These are phyloP conservation scores for Candida corydali DNA, from an alignment of 805 yeast species.

Conservation along the genomic window DNA sequence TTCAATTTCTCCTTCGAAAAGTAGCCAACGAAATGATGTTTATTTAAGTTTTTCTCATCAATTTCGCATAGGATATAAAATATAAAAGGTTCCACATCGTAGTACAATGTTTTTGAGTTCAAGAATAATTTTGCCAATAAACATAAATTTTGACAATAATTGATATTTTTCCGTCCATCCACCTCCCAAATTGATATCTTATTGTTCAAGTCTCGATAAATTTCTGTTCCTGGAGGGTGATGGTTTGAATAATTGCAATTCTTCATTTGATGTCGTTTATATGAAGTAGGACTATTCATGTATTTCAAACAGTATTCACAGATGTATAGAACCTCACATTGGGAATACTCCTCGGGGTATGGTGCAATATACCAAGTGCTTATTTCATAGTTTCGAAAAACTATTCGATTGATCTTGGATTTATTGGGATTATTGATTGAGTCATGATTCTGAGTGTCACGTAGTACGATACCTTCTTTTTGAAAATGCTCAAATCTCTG, in stretches of 20 bases:
- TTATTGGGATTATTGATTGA: slow-evolving; percentile 8
- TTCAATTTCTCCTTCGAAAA: slow-evolving; percentile 85
- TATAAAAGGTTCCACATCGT: slow-evolving; percentile 93
- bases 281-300: slow-evolving; percentile 62
- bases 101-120: slow-evolving; percentile 86
- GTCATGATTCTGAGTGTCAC: slow-evolving; percentile 7
- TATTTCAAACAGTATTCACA: slow-evolving; percentile 86
- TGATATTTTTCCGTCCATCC: slow-evolving; percentile 80
- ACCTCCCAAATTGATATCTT: slow-evolving; percentile 41
- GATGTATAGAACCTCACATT: slow-evolving; percentile 57
- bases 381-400: slow-evolving; percentile 68
- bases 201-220: slow-evolving; percentile 30
- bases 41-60: slow-evolving; percentile 37
- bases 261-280: slow-evolving; percentile 68
- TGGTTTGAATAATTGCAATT: slow-evolving; percentile 50
- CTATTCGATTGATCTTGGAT: slow-evolving; percentile 54
- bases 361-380: slow-evolving; percentile 94
- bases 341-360: slow-evolving; percentile 81
- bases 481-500: slow-evolving; percentile 41
- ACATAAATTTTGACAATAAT: slow-evolving; percentile 87
- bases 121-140: slow-evolving; percentile 82
- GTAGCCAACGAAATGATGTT: slow-evolving; percentile 85
- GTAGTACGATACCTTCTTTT: slow-evolving; percentile 36
- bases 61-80: slow-evolving; percentile 81
- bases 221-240: slow-evolving; percentile 61